Percentiles rank a stretch among this genome's conserved stretches.
Evolutionary conservation across 148 eudicot species (phyloP).

Genomic region (Amaranthus cruentus): DNA sequence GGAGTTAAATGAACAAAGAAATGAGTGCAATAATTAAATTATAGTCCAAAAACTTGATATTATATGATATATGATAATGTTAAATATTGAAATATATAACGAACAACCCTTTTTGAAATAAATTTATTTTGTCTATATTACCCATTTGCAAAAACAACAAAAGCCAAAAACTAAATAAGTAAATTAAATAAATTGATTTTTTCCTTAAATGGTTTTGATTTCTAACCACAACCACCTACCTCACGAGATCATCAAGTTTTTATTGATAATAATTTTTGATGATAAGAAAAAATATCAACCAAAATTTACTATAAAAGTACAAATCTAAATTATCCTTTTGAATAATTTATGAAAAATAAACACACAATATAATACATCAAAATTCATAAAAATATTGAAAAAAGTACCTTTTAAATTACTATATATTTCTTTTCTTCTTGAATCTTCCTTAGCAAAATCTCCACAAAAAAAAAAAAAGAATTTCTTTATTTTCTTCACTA

Average conservation of each 20-base stretch:
- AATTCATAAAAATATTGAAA: not conserved
- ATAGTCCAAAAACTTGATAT: not conserved
- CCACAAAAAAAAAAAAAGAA: too few relatives aligned
- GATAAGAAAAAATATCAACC: too few relatives aligned
- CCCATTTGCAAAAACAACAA: constrained; percentile 6
- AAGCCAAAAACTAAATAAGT: not conserved
- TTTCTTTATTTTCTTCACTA: constrained; percentile 4
- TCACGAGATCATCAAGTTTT: not conserved
- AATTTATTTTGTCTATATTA: constrained; percentile 12
- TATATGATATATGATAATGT: not conserved
- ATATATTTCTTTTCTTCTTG: not conserved
- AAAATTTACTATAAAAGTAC: too few relatives aligned
- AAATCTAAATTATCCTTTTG: not conserved
- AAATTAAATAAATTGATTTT: constrained; percentile 2
- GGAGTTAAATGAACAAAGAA: constrained; percentile 1
- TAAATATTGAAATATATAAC: not conserved
- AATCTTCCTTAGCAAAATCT: not conserved
- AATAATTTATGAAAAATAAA: not conserved
- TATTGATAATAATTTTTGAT: not conserved
- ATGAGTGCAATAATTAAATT: constrained; percentile 13
- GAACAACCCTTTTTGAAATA: constrained; percentile 11
- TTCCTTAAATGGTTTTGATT: constrained; percentile 2
- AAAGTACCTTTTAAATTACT: not conserved
- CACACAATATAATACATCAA: too few relatives aligned
- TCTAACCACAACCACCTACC: constrained; percentile 7